A percentile compares a stretch with the other conserved stretches of the same genome.
phyloP scores from a whole-genome alignment of 2,329 filamentous ascomycete genomes.

The Talaromyces sp. region DNA sequence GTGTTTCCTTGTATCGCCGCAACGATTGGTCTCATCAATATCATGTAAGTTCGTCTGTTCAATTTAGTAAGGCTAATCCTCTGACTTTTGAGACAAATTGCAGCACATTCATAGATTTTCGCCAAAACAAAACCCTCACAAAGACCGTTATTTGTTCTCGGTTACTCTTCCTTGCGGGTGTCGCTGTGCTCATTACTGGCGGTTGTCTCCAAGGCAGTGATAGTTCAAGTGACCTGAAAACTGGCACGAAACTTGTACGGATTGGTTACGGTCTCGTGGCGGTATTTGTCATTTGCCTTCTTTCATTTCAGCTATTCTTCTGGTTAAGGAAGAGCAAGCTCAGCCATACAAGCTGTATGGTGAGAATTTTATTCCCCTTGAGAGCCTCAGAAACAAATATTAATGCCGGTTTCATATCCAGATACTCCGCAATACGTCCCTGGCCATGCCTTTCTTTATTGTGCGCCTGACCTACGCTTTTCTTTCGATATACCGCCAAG shows the following conservation, averaged over 20 bases:
- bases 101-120: constrained; percentile 13
- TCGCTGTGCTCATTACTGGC: constrained; percentile 23
- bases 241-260: constrained; percentile 21
- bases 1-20: constrained; percentile 26
- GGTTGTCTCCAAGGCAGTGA: constrained; percentile 23
- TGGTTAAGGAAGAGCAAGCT: constrained; percentile 20
- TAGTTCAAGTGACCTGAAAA: constrained; percentile 12
- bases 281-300: constrained; percentile 20
- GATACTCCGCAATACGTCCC: constrained; percentile 20
- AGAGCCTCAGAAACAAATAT: neutral
- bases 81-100: neutral
- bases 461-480: constrained; percentile 25
- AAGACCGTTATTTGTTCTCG: constrained; percentile 19
- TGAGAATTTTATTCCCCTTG: constrained; percentile 9
- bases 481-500: constrained; percentile 22
- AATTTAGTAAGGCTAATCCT: too few relatives aligned
- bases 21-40: constrained; percentile 24
- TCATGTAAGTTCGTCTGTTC: constrained; percentile 21
- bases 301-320: constrained; percentile 23
- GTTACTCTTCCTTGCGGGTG: constrained; percentile 21
- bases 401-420: constrained; percentile 6
- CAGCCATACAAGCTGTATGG: constrained; percentile 18
- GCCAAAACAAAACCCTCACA: constrained; percentile 12
- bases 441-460: constrained; percentile 25
- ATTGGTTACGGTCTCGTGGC: constrained; percentile 24